Evolutionary conservation across 768 basidiomycete genomes (phyloP).

Genomic region (Exsudoporus frostii): DNA sequence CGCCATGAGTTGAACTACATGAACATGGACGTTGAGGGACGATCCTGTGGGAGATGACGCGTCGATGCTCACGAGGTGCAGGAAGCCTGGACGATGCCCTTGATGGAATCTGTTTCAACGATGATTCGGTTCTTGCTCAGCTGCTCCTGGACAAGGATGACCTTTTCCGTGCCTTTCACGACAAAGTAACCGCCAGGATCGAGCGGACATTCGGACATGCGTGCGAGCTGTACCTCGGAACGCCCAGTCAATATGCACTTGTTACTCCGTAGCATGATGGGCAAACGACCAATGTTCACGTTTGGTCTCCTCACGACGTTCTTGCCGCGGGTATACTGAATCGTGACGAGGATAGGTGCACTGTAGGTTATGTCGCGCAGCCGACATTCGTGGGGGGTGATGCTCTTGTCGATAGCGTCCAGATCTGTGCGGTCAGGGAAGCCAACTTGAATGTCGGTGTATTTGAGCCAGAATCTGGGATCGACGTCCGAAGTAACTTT

Average conservation of each 20-base stretch:
- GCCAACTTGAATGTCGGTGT: slow-evolving; percentile 92
- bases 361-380: slow-evolving; percentile 93
- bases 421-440: slow-evolving; percentile 87
- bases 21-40: slow-evolving; percentile 6
- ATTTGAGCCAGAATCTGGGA: slow-evolving; percentile 94
- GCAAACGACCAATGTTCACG: slow-evolving; percentile 85
- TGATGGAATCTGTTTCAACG: slow-evolving; percentile 89
- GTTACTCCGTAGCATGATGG: slow-evolving; percentile 95
- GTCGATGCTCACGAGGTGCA: slow-evolving; percentile 80
- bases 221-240: slow-evolving; percentile 78
- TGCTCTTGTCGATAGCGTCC: slow-evolving; percentile 69
- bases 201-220: slow-evolving; percentile 94
- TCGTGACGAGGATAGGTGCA: slow-evolving; percentile 89
- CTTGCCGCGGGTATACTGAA: slow-evolving; percentile 92
- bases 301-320: slow-evolving; percentile 79
- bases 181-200: slow-evolving; percentile 99
- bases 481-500: slow-evolving; percentile 96
- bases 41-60: neutral
- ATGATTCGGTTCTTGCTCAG: slow-evolving; percentile 99
- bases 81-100: slow-evolving; percentile 89
- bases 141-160: slow-evolving; percentile 98
- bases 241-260: slow-evolving; percentile 87
- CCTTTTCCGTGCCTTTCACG: slow-evolving; percentile 98
- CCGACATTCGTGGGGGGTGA: slow-evolving; percentile 97
- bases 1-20: slow-evolving; percentile 71